These are phyloP conservation scores for Dioscorea dumetorum DNA, from an alignment of 106 monocot genomes.

Conservation along the genomic window DNA sequence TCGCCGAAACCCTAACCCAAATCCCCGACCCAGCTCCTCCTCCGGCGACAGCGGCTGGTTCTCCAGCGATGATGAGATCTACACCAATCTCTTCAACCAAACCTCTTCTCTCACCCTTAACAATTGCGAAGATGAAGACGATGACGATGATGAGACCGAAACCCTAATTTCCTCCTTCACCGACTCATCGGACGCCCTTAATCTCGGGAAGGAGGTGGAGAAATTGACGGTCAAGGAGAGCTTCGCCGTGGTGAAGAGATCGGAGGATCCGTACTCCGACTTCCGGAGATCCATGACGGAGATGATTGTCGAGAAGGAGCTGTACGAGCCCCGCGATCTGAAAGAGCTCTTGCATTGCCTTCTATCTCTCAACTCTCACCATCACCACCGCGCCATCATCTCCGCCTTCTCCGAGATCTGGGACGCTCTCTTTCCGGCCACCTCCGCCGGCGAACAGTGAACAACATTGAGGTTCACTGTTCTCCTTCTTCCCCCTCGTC, in stretches of 20 bases:
- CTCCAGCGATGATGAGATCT: slow-evolving; percentile 43
- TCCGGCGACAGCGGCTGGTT: slow-evolving; percentile 32
- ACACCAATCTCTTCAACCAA: slow-evolving; percentile 1
- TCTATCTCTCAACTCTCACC: slow-evolving; percentile 55
- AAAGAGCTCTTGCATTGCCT: slow-evolving; percentile 71
- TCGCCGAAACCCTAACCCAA: background rate
- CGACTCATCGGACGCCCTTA: background rate
- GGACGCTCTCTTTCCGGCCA: slow-evolving; percentile 36
- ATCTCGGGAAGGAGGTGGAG: background rate
- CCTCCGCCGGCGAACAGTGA: background rate
- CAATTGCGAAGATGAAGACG: slow-evolving; percentile 2
- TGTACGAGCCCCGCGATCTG: slow-evolving; percentile 59
- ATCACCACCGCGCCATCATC: slow-evolving; percentile 55
- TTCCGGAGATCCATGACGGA: slow-evolving; percentile 86
- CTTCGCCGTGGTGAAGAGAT: slow-evolving; percentile 77
- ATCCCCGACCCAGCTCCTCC: slow-evolving; percentile 19
- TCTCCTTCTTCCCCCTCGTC: too few species aligned
- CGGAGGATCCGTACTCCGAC: slow-evolving; percentile 62
- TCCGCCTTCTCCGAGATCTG: slow-evolving; percentile 64
- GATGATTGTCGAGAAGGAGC: slow-evolving; percentile 80
- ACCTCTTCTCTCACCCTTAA: background rate
- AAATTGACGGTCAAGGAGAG: slow-evolving; percentile 30
- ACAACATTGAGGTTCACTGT: too few species aligned
- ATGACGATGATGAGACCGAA: slow-evolving; percentile 14
- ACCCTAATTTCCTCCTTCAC: slow-evolving; percentile 11